Conservation (phyloP, 2,329 filamentous ascomycete species). For the Ophiocordyceps australis region DNA sequence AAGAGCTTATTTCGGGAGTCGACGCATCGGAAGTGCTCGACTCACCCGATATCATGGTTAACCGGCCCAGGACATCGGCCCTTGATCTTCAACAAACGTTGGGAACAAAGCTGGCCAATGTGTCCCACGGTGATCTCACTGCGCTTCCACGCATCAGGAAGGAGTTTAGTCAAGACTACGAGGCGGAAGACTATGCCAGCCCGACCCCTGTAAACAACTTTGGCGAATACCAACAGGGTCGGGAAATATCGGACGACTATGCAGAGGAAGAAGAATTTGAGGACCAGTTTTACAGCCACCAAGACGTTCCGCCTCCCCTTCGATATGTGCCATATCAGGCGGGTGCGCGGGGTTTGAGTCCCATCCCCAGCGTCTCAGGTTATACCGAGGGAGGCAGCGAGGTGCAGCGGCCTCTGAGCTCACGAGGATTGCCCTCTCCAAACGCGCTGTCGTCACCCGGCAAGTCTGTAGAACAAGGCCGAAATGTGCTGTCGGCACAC, state of each 20-base stretch:
- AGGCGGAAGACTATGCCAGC: conserved; percentile 25
- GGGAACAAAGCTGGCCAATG: conserved; percentile 48
- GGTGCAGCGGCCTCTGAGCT: conserved; percentile 35
- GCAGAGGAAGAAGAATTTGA: conserved; percentile 19
- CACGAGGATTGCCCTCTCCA: conserved; percentile 27
- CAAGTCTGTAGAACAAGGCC: conserved; percentile 24
- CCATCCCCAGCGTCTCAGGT: conserved; percentile 83
- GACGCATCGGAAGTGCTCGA: conserved; percentile 42
- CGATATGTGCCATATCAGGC: conserved; percentile 52
- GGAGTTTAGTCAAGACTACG: conserved; percentile 26
- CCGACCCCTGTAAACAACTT: conserved; percentile 22
- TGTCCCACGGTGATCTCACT: conserved; percentile 40
- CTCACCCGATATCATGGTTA: conserved; percentile 45
- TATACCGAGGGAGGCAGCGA: conserved; percentile 55
- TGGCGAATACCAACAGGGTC: conserved; percentile 19
- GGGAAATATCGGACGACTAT: conserved; percentile 16
- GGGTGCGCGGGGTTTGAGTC: conserved; percentile 59
- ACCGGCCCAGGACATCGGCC: conserved; percentile 35
- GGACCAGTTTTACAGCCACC: conserved; percentile 34
- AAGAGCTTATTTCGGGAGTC: conserved; percentile 39
- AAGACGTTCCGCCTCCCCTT: conserved; percentile 44
- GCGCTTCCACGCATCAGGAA: conserved; percentile 30
- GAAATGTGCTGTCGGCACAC: conserved; percentile 14
- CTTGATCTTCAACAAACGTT: conserved; percentile 42
- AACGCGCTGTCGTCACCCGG: conserved; percentile 45